Base-by-base conservation (phyloP, 495 filamentous ascomycete genomes). In the Bathelium albidoporum region DNA sequence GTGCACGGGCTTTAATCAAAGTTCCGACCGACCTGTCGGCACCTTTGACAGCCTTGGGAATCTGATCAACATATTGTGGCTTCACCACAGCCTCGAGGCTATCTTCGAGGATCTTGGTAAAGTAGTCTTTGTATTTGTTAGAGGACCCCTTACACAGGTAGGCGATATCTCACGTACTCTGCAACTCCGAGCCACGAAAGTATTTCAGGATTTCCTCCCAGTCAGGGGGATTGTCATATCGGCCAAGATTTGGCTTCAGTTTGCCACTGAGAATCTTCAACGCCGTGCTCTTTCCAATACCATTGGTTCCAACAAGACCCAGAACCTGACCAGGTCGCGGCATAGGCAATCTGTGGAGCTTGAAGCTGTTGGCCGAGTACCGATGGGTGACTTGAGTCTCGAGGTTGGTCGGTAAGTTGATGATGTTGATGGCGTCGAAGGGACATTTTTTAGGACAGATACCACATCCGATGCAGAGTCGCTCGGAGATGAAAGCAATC, bases 361-460 rank as follows among this genome's bases (percentile, higher is more conserved):
- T 98, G 83, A 98, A 98, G 79, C 92, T 97, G 81, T 98, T 98
- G 69, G 94, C 93, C 14, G 92, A 93, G 77, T 98, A 98, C 75
- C 95, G 89, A 75, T 98, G 94, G 64, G 94, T 97, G 69, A 98
- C 92, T 72, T 97, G 88, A 63, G 86, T 92, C 75, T 98, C 94
- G 73, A 98, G 85, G 76, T 97, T 98, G 76, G 94, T 97, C 62
- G 95, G 94, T 77, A 98, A 77, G 78, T 97, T 97, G 89, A 98
- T 97, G 74, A 98, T 97, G 73, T 91, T 91, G 77, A 98, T 98
- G 63, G 95, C 94, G 69, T 90, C 89, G 75, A 98, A 98, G n/a
- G 94, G 94, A 76, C 94, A 97, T 76, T 97, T 96, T 80, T 97
- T 97, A 31, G 91, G 90, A 73, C 94, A 98, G 77, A 98, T 98